Percentiles rank a stretch among this genome's conserved stretches.
Conservation (phyloP, 139 green algal genomes). For the Chlamydomonas sp. region DNA sequence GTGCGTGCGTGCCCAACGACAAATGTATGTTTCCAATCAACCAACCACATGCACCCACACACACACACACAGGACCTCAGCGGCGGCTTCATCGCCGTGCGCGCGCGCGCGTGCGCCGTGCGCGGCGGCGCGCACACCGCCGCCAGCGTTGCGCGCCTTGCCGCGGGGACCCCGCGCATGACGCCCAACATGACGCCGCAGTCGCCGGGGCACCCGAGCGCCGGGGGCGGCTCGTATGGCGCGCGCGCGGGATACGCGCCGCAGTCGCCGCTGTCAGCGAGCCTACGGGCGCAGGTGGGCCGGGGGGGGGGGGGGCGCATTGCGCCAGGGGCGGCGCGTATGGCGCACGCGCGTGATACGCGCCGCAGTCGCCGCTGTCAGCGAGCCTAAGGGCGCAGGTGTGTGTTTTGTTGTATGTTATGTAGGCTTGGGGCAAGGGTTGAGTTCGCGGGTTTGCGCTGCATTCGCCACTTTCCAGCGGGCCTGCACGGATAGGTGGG, state of each 20-base stretch:
- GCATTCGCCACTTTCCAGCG: too few relatives aligned
- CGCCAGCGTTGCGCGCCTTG: neutral
- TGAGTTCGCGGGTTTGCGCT: too few relatives aligned
- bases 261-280: neutral
- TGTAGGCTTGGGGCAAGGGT: too few relatives aligned
- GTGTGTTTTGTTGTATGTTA: neutral
- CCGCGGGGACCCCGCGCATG: neutral
- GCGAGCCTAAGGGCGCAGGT: neutral
- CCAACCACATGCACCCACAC: too few relatives aligned
- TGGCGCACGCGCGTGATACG: neutral
- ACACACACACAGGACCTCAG: too few relatives aligned
- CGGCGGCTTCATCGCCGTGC: too few relatives aligned
- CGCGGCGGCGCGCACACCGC: neutral
- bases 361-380: conserved; percentile 5
- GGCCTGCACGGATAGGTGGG: too few relatives aligned
- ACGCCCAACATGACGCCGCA: neutral
- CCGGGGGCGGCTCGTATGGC: neutral
- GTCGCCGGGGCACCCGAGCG: neutral
- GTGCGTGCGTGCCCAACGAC: too few relatives aligned
- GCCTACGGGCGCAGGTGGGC: neutral
- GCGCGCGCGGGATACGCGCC: neutral
- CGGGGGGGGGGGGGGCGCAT: too few relatives aligned
- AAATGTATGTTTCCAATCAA: too few relatives aligned
- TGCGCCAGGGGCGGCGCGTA: neutral
- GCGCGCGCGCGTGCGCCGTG: neutral